Percentiles rank a stretch among this genome's conserved stretches.
phyloP scores from a whole-genome alignment of 768 basidiomycete genomes.

The Basidioascus undulatus region DNA sequence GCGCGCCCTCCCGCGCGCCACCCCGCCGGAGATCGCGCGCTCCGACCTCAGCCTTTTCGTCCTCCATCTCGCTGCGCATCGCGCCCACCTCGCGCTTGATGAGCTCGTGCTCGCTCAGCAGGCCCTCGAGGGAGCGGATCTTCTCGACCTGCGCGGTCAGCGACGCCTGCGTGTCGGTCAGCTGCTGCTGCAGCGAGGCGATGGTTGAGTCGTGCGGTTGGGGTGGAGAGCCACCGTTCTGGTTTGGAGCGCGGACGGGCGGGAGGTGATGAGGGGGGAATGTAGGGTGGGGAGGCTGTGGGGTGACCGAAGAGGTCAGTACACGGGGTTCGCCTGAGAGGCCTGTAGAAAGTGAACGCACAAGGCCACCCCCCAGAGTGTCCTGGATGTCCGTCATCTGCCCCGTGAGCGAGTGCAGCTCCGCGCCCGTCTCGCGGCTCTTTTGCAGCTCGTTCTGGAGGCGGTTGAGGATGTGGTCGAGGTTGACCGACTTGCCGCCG shows the following conservation, averaged over 20 bases:
- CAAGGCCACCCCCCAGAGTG: constrained; percentile 58
- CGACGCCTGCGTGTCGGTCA: constrained; percentile 58
- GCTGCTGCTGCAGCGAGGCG: constrained; percentile 50
- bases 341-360: constrained; percentile 26
- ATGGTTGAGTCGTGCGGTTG: no score
- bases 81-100: constrained; percentile 53
- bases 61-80: constrained; percentile 30
- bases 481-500: constrained; percentile 42
- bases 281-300: constrained; percentile 35
- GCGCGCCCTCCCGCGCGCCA: no score
- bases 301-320: background rate
- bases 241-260: constrained; percentile 34
- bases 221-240: no score
- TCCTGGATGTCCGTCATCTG: constrained; percentile 82
- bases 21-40: no score
- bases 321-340: no score
- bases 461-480: constrained; percentile 72
- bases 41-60: constrained; percentile 6
- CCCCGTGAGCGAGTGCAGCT: constrained; percentile 48
- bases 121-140: constrained; percentile 48
- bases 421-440: constrained; percentile 73
- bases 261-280: constrained; percentile 42
- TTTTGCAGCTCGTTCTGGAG: constrained; percentile 73
- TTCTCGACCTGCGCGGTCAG: constrained; percentile 58
- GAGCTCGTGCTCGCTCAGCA: constrained; percentile 57